Evolutionary conservation across 2,329 filamentous ascomycete genomes (phyloP), one percentile per base, ranked within the genome.

Genomic region (Beauveria bassiana): DNA sequence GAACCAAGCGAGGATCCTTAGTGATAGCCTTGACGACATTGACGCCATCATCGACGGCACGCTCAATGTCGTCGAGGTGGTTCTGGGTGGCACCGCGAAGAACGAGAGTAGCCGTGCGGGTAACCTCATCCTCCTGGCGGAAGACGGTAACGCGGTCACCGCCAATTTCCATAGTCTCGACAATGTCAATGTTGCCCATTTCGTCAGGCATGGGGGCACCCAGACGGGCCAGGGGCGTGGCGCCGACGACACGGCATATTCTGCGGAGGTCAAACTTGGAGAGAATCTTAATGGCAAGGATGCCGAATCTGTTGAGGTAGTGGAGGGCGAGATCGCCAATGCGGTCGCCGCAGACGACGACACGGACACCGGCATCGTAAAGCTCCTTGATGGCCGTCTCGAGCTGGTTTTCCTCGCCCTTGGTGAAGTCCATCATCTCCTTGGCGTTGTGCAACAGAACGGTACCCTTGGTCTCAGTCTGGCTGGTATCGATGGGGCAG

Each of bases 181-280:
- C 95, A 62, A 99, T 77, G 73, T 99, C 95, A 65, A 99, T 86
- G 69, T 78, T 89, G 66, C 95, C 95, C 93, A 96, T 98, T 82
- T 99, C 95, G 69, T 99, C 95, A n/a, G 96, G 95, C 95, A 99
- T 99, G 50, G 95, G 95, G 18, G 96, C 95, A 66, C 95, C 95
- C 53, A 99, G 82, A 69, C 95, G 89, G 59, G 96, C 96, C 65
- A 99, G 84, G n/a, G 95, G 95, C 16, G 95, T 97, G 61, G 95
- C 95, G 65, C 93, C 93, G 58, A 98, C 93, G 26, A 99, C 95
- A 65, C 95, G 89, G 83, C 96, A 99, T 70, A 98, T 81, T 70
- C 95, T 86, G 68, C 95, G 88, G 64, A 99, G 86, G 78, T 99
- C 95, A 71, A 98, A 99, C 78, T 99, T 99, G 79, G 92, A 96